phyloP scores from a whole-genome alignment of 768 basidiomycete genomes.

The Neoboletus subvelutipes region DNA sequence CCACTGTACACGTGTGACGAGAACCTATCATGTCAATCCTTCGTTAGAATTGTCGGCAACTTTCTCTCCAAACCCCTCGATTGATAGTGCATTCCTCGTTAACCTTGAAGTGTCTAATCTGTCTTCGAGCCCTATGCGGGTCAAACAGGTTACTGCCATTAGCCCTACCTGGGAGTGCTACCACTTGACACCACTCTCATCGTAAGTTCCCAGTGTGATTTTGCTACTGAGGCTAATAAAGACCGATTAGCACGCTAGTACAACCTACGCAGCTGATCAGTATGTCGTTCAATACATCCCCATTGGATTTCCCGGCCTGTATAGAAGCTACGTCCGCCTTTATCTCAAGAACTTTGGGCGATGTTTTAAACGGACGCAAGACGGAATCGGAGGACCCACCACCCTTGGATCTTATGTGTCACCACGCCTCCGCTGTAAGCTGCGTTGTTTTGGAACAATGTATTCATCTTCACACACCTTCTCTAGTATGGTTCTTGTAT shows the following conservation, averaged over 20 bases:
- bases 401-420: slow-evolving; percentile 50
- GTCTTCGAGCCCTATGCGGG: slow-evolving; percentile 37
- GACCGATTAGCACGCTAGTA: slow-evolving; percentile 40
- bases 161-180: slow-evolving; percentile 70
- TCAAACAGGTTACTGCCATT: slow-evolving; percentile 61
- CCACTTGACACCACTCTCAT: slow-evolving; percentile 34
- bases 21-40: slow-evolving; percentile 58
- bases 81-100: slow-evolving; percentile 50
- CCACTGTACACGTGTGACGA: slow-evolving; percentile 54
- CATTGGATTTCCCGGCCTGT: slow-evolving; percentile 38
- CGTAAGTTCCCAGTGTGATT: slow-evolving; percentile 40
- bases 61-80: slow-evolving; percentile 49
- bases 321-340: slow-evolving; percentile 48
- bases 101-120: slow-evolving; percentile 58
- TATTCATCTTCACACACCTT: background rate
- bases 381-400: slow-evolving; percentile 47
- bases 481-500: slow-evolving; percentile 14
- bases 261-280: slow-evolving; percentile 49
- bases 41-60: slow-evolving; percentile 54
- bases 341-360: slow-evolving; percentile 48
- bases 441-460: background rate
- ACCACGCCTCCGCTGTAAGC: slow-evolving; percentile 47
- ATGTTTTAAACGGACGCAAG: slow-evolving; percentile 50
- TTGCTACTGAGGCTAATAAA: slow-evolving; percentile 6
- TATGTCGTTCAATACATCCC: slow-evolving; percentile 42